These are phyloP conservation scores for Pythium pyrilobum DNA, from an alignment of 352 stramenopile genomes.

Conservation along the genomic window DNA sequence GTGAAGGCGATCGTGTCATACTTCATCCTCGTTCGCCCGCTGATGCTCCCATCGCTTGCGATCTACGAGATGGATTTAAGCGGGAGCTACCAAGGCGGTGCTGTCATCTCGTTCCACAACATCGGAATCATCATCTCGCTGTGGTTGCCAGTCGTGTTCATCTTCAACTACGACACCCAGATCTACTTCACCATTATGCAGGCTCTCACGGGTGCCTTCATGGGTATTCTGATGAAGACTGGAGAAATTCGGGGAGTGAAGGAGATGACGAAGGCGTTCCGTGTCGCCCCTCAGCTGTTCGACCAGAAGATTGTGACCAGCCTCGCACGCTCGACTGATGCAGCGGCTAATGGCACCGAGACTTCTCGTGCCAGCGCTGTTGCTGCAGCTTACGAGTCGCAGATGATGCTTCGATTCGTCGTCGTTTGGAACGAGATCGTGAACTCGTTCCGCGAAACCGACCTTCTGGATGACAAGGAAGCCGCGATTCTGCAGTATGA, in stretches of 20 bases:
- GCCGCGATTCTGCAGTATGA: conserved; percentile 41
- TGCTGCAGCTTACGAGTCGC: conserved; percentile 30
- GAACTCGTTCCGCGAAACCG: conserved; percentile 40
- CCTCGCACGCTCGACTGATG: conserved; percentile 31
- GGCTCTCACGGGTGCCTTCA: conserved; percentile 24
- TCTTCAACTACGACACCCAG: conserved; percentile 52
- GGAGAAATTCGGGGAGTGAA: conserved; percentile 32
- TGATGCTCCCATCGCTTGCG: conserved; percentile 34
- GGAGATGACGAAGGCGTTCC: conserved; percentile 36
- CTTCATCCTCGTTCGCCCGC: conserved; percentile 31
- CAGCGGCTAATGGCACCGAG: conserved; percentile 6
- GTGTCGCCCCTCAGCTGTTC: conserved; percentile 35
- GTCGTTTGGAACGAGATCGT: conserved; percentile 52
- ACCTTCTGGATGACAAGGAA: conserved; percentile 45
- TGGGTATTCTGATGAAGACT: conserved; percentile 38
- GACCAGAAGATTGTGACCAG: conserved; percentile 43
- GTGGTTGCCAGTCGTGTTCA: conserved; percentile 40
- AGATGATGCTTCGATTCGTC: conserved; percentile 51
- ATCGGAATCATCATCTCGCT: conserved; percentile 36
- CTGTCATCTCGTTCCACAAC: conserved; percentile 37
- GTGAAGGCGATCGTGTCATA: conserved; percentile 37
- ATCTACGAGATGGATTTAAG: conserved; percentile 36
- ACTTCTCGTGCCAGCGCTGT: conserved; percentile 18
- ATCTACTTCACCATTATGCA: conserved; percentile 48
- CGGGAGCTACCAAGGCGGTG: conserved; percentile 21